Base-by-base conservation (phyloP, 495 filamentous ascomycete genomes). In the Aspergillus baeticus region DNA sequence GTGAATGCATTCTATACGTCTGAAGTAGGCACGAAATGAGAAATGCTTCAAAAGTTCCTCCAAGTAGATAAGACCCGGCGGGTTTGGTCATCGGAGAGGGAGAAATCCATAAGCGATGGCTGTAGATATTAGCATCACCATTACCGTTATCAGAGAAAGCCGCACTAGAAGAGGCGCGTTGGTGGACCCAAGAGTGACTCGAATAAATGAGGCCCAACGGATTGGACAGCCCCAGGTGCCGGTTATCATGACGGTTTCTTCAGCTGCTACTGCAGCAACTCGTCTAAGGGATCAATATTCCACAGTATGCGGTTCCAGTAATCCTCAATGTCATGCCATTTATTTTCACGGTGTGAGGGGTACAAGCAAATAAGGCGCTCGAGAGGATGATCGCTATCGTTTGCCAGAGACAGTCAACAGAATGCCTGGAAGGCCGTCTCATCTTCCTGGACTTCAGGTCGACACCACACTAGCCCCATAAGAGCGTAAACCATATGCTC, bases 401-500 rank as follows among this genome's bases (percentile, higher is more conserved):
- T 49, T 2, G 17, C 31, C 5, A 49, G 29, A 17, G 45, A 49
- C 6, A 49, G 17, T 14, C 45, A 31, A 14, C n/a, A 17, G 15
- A 54, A 35, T 8, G 38, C 51, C 29, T 54, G 51, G 26, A 54
- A 54, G 13, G 38, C 26, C 2, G 11, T 54, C 29, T 45, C 38
- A 0, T 22, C n/a, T 6, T 45, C 31, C 4, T 35, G 17, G 1
- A 34, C 23, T 22, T 26, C 10, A 10, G 26, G 51, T 13, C 51
- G 38, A 33, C 15, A 21, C 26, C 23, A 20, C 3, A 42, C 1
- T 10, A 54, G 31, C 1, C 51, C 51, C 38, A 54, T 54, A 2
- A 34, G 10, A 13, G 29, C 51, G 11, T 44, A 54, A 10, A 42
- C 39, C 26, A 54, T 41, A n/a, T 41, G 14, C n/a, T n/a, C 37